These are phyloP conservation scores for Psilocybe mexicana DNA, from an alignment of 1,284 basidiomycete species.

Conservation along the genomic window DNA sequence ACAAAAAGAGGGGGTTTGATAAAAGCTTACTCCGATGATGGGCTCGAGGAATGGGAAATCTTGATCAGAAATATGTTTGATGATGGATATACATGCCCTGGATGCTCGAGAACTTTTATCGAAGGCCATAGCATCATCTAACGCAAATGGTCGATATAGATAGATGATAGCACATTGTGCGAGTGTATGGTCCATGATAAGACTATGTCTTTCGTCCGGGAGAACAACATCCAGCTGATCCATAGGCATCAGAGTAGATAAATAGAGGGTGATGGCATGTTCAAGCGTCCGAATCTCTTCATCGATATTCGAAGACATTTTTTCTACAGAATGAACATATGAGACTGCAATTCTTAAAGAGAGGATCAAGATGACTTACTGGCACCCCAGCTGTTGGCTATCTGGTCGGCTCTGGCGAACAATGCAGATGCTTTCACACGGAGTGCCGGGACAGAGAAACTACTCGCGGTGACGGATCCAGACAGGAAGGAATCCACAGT, in stretches of 20 bases:
- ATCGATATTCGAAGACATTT: conserved; percentile 39
- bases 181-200: conserved; percentile 64
- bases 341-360: conserved; percentile 11
- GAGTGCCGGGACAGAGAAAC: conserved; percentile 62
- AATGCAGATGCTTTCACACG: conserved; percentile 76
- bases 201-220: conserved; percentile 57
- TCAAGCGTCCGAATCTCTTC: conserved; percentile 65
- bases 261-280: conserved; percentile 60
- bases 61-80: conserved; percentile 60
- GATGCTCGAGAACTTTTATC: conserved; percentile 67
- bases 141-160: conserved; percentile 61
- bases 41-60: conserved; percentile 74
- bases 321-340: conserved; percentile 13
- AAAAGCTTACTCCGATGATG: conserved; percentile 20
- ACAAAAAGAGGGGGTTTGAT: not conserved
- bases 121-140: conserved; percentile 58
- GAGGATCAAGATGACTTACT: conserved; percentile 39
- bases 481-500: conserved; percentile 64
- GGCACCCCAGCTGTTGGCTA: conserved; percentile 60
- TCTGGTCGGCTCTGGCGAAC: conserved; percentile 62
- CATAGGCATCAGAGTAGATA: conserved; percentile 60
- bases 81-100: conserved; percentile 54
- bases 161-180: conserved; percentile 68
- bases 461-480: conserved; percentile 52
- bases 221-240: conserved; percentile 61